Evolutionary conservation across 495 filamentous ascomycete species (phyloP), one percentile per base, ranked within the genome.

Genomic region (Glutinoglossum americanum): DNA sequence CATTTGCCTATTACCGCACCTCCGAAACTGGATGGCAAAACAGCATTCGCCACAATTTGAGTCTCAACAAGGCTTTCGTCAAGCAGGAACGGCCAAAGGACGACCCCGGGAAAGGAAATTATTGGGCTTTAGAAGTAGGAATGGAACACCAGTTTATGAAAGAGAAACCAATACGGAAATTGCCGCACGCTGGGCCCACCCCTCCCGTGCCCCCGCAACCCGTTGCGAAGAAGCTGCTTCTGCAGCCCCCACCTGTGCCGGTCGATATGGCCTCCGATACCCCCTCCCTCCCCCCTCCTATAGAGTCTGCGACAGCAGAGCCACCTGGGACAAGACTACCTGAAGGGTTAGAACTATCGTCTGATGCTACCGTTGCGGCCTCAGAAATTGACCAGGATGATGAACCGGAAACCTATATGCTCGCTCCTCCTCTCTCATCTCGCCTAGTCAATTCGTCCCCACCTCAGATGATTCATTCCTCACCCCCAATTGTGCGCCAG

Each of bases 31-130:
- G 92, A 27, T 98, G 92, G 92, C 89, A 96, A 69, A 98, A 98
- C 67, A 95, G 90, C 71, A 98, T 98, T 68, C 83, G 92, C 0
- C 92, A 98, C 65, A 98, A 98, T 60, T 80, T 98, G n/a, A 94
- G 87, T 64, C 73, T 97, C 25, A 95, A 95, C 71, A 96, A 96
- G 67, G 84, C 84, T n/a, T 97, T 98, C 61, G 80, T 89, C 61
- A 97, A 96, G 68, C 84, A 93, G 66, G 88, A 95, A 68, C 77
- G 90, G 56, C 92, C 92, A 25, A 97, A 97, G 71, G 89, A 95
- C 69, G 92, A 98, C 65, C 88, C 89, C 0, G 92, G 92, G 57
- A 97, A 97, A 70, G 92, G 92, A n/a, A 89, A 95, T 68, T 97
- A 98, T 69, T 98, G 92, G 92, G 78, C 80, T 17, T 94, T 98